Evolutionary conservation across 352 stramenopile genomes (phyloP), one percentile per base, ranked within the genome.

Genomic region (Globisporangium polare): DNA sequence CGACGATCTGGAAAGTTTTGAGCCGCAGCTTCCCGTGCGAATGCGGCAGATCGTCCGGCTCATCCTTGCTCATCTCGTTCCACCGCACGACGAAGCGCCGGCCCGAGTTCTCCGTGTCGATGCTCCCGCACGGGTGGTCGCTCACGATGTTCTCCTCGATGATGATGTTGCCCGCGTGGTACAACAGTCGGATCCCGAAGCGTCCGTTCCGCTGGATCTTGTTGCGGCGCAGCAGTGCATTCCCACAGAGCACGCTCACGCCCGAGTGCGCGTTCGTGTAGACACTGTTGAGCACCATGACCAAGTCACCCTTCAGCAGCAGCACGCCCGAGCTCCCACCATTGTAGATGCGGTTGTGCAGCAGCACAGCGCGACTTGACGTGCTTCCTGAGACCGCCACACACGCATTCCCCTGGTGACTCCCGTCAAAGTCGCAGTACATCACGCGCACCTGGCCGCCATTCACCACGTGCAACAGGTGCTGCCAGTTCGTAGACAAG

Each of bases 31-130:
- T 64, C 13, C 80, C 75, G 45, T 92, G 83, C 1, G 63, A 60
- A 60, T 92, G 83, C 4, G 83, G 77, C 57, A 87, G 46, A 56
- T 82, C 73, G 5, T 78, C 63, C 0, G 72, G 65, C 42, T 89
- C 78, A 13, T 80, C 69, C 50, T 87, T 89, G 39, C 70, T 69
- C 76, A 92, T 90, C 17, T 88, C 77, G 65, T 90, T 92, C 69
- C 78, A 83, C 4, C 85, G 85, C 26, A 94, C 74, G 29, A 92
- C 80, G 55, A 92, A 92, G 27, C 85, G 80, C 27, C 85, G 78
- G 1, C 81, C 80, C 0, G 82, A 91, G 46, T 88, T 86, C 51
- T 94, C 85, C 0, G 83, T 72, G 50, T 94, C 85, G 8, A 94
- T 71, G 33, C 86, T 89, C 1, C 83, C 83, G 37, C 85, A 94